A percentile compares a stretch with the other conserved stretches of the same genome.
These are phyloP conservation scores for Triticum turgidum DNA, from an alignment of 176 grass and related monocot genomes.

Conservation along the genomic window DNA sequence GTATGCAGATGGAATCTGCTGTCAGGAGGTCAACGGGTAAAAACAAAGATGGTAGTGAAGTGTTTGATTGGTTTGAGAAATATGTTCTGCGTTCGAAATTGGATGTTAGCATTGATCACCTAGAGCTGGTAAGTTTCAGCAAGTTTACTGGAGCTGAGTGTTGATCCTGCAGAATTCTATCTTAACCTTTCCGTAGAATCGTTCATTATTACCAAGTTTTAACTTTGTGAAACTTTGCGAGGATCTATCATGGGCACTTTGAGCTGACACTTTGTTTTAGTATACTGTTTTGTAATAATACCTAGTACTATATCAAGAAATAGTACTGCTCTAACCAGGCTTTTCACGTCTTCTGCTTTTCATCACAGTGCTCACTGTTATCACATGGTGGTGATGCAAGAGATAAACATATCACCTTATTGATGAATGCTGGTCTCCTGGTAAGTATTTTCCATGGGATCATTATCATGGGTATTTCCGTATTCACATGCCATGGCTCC, in stretches of 20 bases:
- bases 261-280: too few relatives aligned
- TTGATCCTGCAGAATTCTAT: conserved; percentile 3
- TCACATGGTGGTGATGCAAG: conserved; percentile 62
- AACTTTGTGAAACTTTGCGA: too few relatives aligned
- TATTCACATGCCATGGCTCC: background rate
- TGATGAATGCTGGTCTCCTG: conserved; percentile 82
- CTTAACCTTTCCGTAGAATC: background rate
- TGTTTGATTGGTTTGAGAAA: conserved; percentile 85
- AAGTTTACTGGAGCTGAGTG: background rate
- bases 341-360: conserved; percentile 15
- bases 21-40: conserved; percentile 49
- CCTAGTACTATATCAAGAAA: background rate
- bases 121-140: conserved; percentile 53
- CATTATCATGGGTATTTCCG: background rate
- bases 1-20: conserved; percentile 50
- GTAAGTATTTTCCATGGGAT: conserved; percentile 42
- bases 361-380: conserved; percentile 68
- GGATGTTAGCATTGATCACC: conserved; percentile 75
- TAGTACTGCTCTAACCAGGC: background rate
- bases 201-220: background rate
- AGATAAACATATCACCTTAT: conserved; percentile 73
- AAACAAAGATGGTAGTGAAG: conserved; percentile 48
- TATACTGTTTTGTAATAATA: conserved; percentile 9
- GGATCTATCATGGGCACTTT: too few relatives aligned
- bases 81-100: conserved; percentile 64